Base-by-base conservation (phyloP, 148 eudicot genomes). In the Amaranthus palmeri region DNA sequence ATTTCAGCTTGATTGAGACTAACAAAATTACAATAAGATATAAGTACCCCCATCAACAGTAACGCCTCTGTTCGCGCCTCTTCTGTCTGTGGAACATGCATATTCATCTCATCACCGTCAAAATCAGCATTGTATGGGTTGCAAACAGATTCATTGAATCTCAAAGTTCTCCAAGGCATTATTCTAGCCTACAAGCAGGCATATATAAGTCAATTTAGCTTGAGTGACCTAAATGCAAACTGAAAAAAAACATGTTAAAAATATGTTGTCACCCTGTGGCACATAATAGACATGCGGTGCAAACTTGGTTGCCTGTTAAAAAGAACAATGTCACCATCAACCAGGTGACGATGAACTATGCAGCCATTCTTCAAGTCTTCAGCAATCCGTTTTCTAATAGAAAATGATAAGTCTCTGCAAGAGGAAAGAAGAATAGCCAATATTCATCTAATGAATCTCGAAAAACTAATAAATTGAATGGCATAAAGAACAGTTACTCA, bases 251-350 rank as follows among this genome's bases (percentile, higher is more conserved):
- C 59, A 69, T n/a, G 45, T 52, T 5, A 8, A 15, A 65, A 77
- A 61, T 71, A 47, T 5, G 45, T 25, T 51, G 51, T 58, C 81
- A 93, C 98, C 90, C 89, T 84, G 71, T 93, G 98, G 79, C 84
- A 85, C 98, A 93, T 93, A 81, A 93, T 90, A 71, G 98, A 93
- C 98, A 93, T 93, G 56, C 98, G 83, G 83, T 93, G 98, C 87
- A 93, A 80, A 75, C 96, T 93, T 45, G 98, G 98, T 65, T 93
- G 98, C 77, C 98, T 83, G 73, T 93, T 93, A 65, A 93, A 93
- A 55, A 93, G 87, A 81, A 93, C 83, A 76, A 87, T 50, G 75
- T 93, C 98, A 12, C 98, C 98, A 85, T 93, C 96, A 85, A 84
- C 93, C 68, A 93, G 69, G 77, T 90, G 96, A 54, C 98, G 92